Evolutionary conservation across 208 protist genomes (phyloP), one percentile per base, ranked within the genome.

Genomic region (Paratrypanosoma confusum): DNA sequence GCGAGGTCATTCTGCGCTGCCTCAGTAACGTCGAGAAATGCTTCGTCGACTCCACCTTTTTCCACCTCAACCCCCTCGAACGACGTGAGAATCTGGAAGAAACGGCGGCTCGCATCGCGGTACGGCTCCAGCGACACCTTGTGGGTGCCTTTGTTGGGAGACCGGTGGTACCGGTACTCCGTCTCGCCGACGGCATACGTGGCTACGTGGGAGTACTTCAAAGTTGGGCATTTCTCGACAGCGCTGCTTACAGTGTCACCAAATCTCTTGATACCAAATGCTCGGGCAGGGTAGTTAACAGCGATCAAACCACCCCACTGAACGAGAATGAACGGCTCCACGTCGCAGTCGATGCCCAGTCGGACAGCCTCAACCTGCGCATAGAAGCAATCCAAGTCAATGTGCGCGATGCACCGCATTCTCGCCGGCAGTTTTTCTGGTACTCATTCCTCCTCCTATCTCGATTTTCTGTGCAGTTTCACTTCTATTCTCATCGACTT

Each of bases 331-430:
- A 78, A 83, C 0, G 81, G 82, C 3, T 56, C 50, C 3, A 60
- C 62, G 7, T 75, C 71, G 49, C 73, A 91, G 52, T 81, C 77
- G 20, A 87, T 57, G 18, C 80, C 71, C 22, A 90, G 70, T 0
- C 84, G 71, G 7, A 87, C 59, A 13, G 76, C 74, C 65, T 94
- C 89, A 39, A 92, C 83, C 39, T 94, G 82, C 0, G 76, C 83
- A 57, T 94, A 96, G 57, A 96, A 96, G 71, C 77, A 92, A 52
- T 96, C 89, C 71, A 94, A 82, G 56, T 96, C 83, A 13, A 94
- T 51, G 65, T 93, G 89, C 32, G 52, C 67, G 23, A 96, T 88
- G 62, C 69, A 77, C 8, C 63, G 53, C 58, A 71, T 65, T n/a
- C n/a, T n/a, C n/a, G n/a, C n/a, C n/a, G n/a, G n/a, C n/a, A n/a